A percentile compares a stretch with the other conserved stretches of the same genome.
Conservation (phyloP, 2,329 filamentous ascomycete species). For the Karstenula rhodostoma region DNA sequence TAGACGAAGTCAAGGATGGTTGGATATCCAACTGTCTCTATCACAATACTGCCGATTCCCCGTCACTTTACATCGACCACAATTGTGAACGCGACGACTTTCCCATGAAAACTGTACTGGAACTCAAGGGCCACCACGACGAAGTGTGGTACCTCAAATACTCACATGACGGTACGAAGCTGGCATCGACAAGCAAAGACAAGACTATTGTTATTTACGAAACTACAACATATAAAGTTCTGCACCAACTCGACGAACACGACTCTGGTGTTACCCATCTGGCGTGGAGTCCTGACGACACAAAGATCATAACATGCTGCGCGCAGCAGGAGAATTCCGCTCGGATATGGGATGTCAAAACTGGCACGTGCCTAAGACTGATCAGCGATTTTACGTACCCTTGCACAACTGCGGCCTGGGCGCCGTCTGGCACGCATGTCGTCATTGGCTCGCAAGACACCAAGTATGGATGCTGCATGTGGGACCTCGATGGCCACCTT, state of each 20-base stretch:
- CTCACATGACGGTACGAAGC: conserved; percentile 81
- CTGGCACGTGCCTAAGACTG: conserved; percentile 62
- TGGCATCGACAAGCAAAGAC: conserved; percentile 84
- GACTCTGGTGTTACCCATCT: conserved; percentile 80
- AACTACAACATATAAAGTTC: conserved; percentile 71
- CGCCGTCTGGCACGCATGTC: conserved; percentile 77
- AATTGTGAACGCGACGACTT: conserved; percentile 81
- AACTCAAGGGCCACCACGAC: conserved; percentile 76
- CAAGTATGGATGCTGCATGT: conserved; percentile 54
- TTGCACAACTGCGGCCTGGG: conserved; percentile 90
- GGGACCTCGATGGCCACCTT: conserved; percentile 69
- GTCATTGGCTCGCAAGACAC: conserved; percentile 67
- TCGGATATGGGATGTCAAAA: conserved; percentile 72
- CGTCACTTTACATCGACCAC: conserved; percentile 90
- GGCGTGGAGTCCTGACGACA: conserved; percentile 91
- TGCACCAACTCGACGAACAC: conserved; percentile 72
- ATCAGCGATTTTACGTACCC: conserved; percentile 80
- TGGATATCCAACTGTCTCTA: conserved; percentile 87
- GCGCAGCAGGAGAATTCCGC: conserved; percentile 71
- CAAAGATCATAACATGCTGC: conserved; percentile 83
- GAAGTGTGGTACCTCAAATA: conserved; percentile 95
- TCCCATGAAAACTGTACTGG: conserved; percentile 73
- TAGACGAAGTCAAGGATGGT: conserved; percentile 82
- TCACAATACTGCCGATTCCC: conserved; percentile 80
- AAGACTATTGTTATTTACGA: conserved; percentile 83